Evolutionary conservation across 163 green algal species (phyloP), one percentile per base, ranked within the genome.

Genomic region (Chlamydomonas reinhardtii): DNA sequence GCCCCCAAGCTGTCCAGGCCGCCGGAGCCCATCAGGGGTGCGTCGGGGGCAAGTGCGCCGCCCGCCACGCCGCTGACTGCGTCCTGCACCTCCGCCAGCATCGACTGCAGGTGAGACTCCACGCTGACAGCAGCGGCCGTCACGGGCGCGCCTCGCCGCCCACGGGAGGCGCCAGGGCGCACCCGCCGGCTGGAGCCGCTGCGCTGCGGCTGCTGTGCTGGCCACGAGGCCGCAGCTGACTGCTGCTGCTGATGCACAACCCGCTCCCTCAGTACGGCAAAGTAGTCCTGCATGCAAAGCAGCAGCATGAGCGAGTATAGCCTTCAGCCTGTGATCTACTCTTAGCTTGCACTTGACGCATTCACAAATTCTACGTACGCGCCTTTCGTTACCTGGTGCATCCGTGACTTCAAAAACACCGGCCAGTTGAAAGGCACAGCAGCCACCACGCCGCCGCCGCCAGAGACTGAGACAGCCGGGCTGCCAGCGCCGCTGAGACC

Each of bases 1-100:
- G 94, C 92, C 5, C 94, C 95, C 74, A 99, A 90, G 11, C 92
- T 97, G 93, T 99, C 97, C 59, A 99, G 87, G 16, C 96, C 96
- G 14, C 77, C 77, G 4, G 94, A 93, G 27, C 92, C 90, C 93
- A 98, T 97, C 37, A 99, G 92, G 0, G 96, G 96, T 73, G 96
- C 83, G 39, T 96, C 87, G 14, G 80, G 39, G 24, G 34, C 65
- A 27, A 97, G 80, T 5, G 94, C 61, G 20, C 64, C 68, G 20
- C 94, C 94, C 29, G 96, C 31, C 48, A 96, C 83, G n/a, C 76
- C 56, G 27, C 48, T 62, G 2, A 93, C 86, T 1, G 88, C 86
- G 25, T 81, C 76, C 29, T 39, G 32, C 22, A 94, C 90, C 29
- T 73, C 25, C 2, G 65, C 34, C 5, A 82, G n/a, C 29, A 62